Percentiles rank a stretch among this genome's conserved stretches.
phyloP scores from a whole-genome alignment of 2,329 filamentous ascomycete genomes.

The Colletotrichum melonis region DNA sequence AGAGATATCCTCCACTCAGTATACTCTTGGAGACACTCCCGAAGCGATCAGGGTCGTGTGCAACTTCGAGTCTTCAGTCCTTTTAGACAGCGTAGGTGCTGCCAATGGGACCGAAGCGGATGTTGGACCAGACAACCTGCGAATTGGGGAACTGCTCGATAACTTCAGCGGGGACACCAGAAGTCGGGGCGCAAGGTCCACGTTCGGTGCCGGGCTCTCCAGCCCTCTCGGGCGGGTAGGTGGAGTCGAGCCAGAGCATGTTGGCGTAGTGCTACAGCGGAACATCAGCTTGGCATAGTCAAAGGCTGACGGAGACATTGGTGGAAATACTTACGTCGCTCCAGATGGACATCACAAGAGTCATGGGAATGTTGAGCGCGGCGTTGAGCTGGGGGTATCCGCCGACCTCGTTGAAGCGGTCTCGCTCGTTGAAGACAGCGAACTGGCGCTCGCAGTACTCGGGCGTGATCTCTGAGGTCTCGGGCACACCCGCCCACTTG shows the following conservation, averaged over 20 bases:
- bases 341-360: slow-evolving; percentile 71
- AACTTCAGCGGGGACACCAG: slow-evolving; percentile 57
- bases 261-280: slow-evolving; percentile 60
- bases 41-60: neutral
- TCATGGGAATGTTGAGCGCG: slow-evolving; percentile 66
- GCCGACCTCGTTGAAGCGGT: slow-evolving; percentile 62
- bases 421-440: slow-evolving; percentile 61
- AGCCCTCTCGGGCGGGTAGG: slow-evolving; percentile 55
- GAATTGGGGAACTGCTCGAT: slow-evolving; percentile 51
- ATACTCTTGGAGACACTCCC: neutral
- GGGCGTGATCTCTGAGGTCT: slow-evolving; percentile 66
- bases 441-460: slow-evolving; percentile 67
- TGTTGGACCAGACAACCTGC: slow-evolving; percentile 60
- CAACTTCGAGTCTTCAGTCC: neutral
- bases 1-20: neutral
- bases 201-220: slow-evolving; percentile 54
- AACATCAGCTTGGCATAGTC: neutral
- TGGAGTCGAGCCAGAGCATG: slow-evolving; percentile 74
- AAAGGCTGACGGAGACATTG: neutral
- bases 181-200: slow-evolving; percentile 56
- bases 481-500: slow-evolving; percentile 55
- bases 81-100: slow-evolving; percentile 46
- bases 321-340: slow-evolving; percentile 56
- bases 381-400: slow-evolving; percentile 65
- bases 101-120: slow-evolving; percentile 59